Conservation (phyloP, 2,329 filamentous ascomycete species). For the Stachybotrys chlorohalonatus region DNA sequence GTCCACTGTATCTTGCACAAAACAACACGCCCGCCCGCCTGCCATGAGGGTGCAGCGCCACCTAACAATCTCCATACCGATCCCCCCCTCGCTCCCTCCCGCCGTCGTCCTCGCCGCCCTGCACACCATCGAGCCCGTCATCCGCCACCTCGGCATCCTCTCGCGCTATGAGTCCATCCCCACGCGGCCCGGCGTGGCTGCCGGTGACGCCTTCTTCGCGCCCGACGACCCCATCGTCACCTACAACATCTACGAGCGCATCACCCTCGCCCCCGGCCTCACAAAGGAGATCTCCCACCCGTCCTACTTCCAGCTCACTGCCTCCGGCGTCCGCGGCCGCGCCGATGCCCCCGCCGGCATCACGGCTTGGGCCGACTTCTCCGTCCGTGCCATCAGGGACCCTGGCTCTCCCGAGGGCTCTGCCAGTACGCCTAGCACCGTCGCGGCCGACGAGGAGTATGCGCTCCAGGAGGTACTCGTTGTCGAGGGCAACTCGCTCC, state of each 20-base stretch:
- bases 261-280: constrained; percentile 29
- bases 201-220: constrained; percentile 32
- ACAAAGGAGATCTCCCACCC: constrained; percentile 30
- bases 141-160: constrained; percentile 29
- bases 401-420: constrained; percentile 14
- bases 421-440: constrained; percentile 15
- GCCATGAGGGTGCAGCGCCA: constrained; percentile 20
- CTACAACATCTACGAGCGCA: constrained; percentile 20
- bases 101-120: constrained; percentile 27
- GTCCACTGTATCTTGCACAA: background rate
- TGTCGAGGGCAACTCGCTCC: constrained; percentile 22
- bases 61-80: constrained; percentile 29
- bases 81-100: constrained; percentile 29
- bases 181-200: constrained; percentile 21
- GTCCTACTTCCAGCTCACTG: constrained; percentile 33
- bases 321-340: constrained; percentile 30
- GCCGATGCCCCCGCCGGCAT: constrained; percentile 34
- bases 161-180: constrained; percentile 24
- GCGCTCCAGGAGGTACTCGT: constrained; percentile 22
- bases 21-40: background rate
- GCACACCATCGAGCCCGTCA: constrained; percentile 30
- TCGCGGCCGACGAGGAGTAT: constrained; percentile 16
- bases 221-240: constrained; percentile 26
- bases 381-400: constrained; percentile 13
- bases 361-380: constrained; percentile 29